These are phyloP conservation scores for Larix sibirica DNA, from an alignment of 83 land plant genomes.

Conservation along the genomic window DNA sequence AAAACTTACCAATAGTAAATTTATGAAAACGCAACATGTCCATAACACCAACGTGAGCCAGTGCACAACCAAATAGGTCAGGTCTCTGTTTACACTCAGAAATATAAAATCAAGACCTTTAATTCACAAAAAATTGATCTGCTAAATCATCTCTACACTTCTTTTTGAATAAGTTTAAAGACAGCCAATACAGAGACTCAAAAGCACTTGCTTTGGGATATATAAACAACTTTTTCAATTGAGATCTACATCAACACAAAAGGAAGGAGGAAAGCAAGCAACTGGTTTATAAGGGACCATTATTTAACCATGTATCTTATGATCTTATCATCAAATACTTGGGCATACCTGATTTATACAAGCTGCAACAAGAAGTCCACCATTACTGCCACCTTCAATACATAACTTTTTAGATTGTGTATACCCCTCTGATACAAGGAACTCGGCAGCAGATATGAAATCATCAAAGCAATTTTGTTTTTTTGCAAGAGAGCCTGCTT, in stretches of 20 bases:
- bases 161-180: no score
- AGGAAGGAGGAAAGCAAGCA: neutral
- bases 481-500: constrained; percentile 85
- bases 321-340: neutral
- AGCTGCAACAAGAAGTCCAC: constrained; percentile 96
- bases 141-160: no score
- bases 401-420: constrained; percentile 80
- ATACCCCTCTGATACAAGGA: constrained; percentile 79
- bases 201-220: no score
- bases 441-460: constrained; percentile 89
- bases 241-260: no score
- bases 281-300: neutral
- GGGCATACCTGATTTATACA: constrained; percentile 93
- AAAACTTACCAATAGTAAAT: constrained; percentile 90
- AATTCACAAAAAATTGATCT: no score
- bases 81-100: constrained; percentile 68
- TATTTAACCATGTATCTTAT: neutral
- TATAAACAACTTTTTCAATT: no score
- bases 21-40: constrained; percentile 99
- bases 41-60: constrained; percentile 99
- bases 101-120: no score
- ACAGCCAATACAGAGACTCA: no score
- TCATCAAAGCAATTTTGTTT: constrained; percentile 99
- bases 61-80: constrained; percentile 97
- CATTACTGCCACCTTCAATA: constrained; percentile 99